phyloP scores from a whole-genome alignment of 2,329 filamentous ascomycete species.

The Ophiostoma sp. region DNA sequence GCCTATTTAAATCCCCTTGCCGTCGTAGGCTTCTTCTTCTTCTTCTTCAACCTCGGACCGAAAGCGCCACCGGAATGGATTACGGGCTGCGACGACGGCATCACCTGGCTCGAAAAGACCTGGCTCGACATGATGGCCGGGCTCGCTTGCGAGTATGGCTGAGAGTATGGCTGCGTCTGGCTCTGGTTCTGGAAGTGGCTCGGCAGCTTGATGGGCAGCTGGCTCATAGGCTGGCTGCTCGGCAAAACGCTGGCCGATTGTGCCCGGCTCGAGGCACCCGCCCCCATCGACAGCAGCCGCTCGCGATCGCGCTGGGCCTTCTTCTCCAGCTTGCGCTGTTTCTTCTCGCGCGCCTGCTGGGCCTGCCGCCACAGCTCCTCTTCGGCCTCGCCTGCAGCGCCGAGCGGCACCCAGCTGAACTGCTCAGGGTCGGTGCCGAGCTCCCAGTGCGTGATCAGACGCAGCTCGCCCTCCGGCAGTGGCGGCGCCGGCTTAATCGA shows the following conservation, averaged over 20 bases:
- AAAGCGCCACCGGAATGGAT: conserved; percentile 16
- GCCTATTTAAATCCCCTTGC: conserved; percentile 38
- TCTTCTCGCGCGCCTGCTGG: conserved; percentile 29
- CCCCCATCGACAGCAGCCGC: conserved; percentile 22
- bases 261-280: background rate
- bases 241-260: background rate
- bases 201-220: background rate
- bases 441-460: conserved; percentile 36
- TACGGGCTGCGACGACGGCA: conserved; percentile 23
- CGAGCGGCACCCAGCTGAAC: conserved; percentile 32
- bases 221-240: conserved; percentile 5
- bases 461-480: conserved; percentile 28
- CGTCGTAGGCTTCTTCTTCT: conserved; percentile 43
- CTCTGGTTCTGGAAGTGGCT: background rate
- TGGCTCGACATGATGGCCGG: conserved; percentile 20
- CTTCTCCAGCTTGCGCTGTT: conserved; percentile 32
- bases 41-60: conserved; percentile 34
- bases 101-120: conserved; percentile 23
- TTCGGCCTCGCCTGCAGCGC: conserved; percentile 21
- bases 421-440: conserved; percentile 34
- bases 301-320: conserved; percentile 28
- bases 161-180: background rate
- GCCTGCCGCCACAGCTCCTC: conserved; percentile 23
- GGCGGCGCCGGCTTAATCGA: conserved; percentile 32
- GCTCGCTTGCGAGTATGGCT: background rate